Conservation (phyloP, 495 filamentous ascomycete species). For the Aspergillus homomorphus region DNA sequence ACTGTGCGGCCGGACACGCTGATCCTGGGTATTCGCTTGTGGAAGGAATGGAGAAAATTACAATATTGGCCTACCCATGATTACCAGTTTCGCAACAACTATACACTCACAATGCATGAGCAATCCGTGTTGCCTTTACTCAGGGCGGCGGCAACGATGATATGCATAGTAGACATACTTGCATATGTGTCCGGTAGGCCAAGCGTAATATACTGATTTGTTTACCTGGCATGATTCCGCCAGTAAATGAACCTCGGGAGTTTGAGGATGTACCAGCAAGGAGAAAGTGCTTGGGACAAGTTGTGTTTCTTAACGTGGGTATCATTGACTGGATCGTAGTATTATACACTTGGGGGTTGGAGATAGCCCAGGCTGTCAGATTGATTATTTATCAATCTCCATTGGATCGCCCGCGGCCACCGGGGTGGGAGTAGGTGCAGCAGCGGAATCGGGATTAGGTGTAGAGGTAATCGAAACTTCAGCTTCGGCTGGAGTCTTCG, state of each 20-base stretch:
- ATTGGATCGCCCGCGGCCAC: constrained; percentile 21
- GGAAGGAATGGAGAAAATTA: too few species aligned
- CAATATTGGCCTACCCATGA: too few species aligned
- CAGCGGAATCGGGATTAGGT: constrained; percentile 2
- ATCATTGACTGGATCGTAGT: constrained; percentile 8
- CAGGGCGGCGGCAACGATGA: neutral
- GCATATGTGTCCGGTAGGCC: neutral
- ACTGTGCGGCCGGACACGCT: too few species aligned
- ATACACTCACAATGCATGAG: too few species aligned
- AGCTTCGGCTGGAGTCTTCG: constrained; percentile 5
- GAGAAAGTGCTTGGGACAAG: neutral
- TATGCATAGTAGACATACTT: neutral
- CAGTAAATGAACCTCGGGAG: neutral
- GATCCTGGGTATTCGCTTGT: too few species aligned
- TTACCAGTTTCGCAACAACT: too few species aligned
- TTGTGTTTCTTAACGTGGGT: constrained; percentile 1
- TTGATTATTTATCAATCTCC: constrained; percentile 21
- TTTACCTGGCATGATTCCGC: neutral
- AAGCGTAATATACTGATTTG: neutral
- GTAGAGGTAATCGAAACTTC: constrained; percentile 10
- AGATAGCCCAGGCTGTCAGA: neutral
- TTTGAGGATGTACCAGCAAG: neutral
- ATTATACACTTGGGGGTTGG: constrained; percentile 11
- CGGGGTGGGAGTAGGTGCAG: constrained; percentile 12
- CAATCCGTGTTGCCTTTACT: too few species aligned